These are phyloP conservation scores for Amanita rimosa DNA, from an alignment of 768 basidiomycete species.

Conservation along the genomic window DNA sequence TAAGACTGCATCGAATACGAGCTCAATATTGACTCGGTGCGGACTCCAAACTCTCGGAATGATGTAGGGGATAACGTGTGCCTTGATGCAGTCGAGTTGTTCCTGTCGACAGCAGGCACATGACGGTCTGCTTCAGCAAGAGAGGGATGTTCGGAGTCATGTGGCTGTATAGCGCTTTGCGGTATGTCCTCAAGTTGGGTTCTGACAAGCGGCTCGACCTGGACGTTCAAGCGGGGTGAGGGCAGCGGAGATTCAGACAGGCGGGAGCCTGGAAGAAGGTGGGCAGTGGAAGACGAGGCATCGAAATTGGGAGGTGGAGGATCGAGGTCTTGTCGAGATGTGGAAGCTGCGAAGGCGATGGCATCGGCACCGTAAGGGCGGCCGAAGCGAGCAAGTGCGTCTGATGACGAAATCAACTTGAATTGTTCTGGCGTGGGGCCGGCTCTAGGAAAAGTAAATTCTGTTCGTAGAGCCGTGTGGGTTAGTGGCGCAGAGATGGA, in stretches of 20 bases:
- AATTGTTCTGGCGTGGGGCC: slow-evolving; percentile 58
- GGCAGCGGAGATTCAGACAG: neutral
- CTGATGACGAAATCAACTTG: slow-evolving; percentile 57
- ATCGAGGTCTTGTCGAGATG: slow-evolving; percentile 30
- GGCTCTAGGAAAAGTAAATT: slow-evolving; percentile 53
- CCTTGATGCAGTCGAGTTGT: slow-evolving; percentile 10
- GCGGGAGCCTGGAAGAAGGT: slow-evolving; percentile 1
- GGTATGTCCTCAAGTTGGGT: neutral
- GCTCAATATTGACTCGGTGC: slow-evolving; percentile 14
- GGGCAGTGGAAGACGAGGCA: slow-evolving; percentile 8
- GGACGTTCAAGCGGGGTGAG: neutral
- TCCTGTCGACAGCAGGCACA: neutral
- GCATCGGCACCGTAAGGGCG: slow-evolving; percentile 71
- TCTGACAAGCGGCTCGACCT: neutral
- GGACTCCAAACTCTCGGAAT: slow-evolving; percentile 9
- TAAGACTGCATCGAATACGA: slow-evolving; percentile 19
- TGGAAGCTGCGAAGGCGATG: slow-evolving; percentile 45
- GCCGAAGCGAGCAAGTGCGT: slow-evolving; percentile 58
- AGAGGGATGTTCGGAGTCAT: neutral
- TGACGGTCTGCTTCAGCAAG: neutral
- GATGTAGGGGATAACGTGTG: slow-evolving; percentile 10
- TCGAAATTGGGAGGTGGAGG: slow-evolving; percentile 56
- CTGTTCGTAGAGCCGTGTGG: slow-evolving; percentile 61
- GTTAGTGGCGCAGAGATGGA: slow-evolving; percentile 70
- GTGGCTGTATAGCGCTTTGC: neutral